phyloP scores from a whole-genome alignment of 2,329 filamentous ascomycete genomes.

The Aspergillus pseudoglaucus region DNA sequence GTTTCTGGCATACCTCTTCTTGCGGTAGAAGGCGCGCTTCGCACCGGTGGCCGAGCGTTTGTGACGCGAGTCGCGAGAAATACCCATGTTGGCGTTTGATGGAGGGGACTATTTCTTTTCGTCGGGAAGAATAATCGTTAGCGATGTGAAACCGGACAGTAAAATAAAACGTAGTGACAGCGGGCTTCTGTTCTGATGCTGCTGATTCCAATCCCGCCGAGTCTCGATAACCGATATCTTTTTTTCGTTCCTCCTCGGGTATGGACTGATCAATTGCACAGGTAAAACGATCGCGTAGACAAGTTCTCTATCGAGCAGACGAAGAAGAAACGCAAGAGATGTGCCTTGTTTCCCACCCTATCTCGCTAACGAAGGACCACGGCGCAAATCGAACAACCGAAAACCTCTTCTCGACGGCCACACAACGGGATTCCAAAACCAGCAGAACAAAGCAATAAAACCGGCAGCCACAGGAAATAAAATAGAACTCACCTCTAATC shows the following conservation, averaged over 20 bases:
- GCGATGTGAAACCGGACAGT: conserved; percentile 6
- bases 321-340: not conserved
- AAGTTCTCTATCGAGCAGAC: not conserved
- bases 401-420: not conserved
- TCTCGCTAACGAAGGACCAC: conserved; percentile 1
- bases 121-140: conserved; percentile 3
- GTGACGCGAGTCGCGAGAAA: conserved; percentile 99
- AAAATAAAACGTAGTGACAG: conserved; percentile 4
- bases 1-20: conserved; percentile 48
- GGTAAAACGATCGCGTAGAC: not conserved
- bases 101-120: conserved; percentile 34
- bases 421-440: not conserved
- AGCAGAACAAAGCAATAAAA: conserved; percentile 16
- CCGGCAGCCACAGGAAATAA: conserved; percentile 8
- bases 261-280: not conserved
- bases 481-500: conserved; percentile 37
- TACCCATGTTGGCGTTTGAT: conserved; percentile 91
- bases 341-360: not conserved
- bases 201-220: conserved; percentile 6
- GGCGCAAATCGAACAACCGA: conserved; percentile 1
- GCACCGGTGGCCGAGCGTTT: conserved; percentile 99
- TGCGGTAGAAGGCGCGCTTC: conserved; percentile 87
- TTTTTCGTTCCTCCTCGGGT: not conserved
- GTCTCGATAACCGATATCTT: not conserved
- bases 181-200: conserved; percentile 2